These are phyloP conservation scores for Wickerhamiella slavikovae DNA, from an alignment of 805 yeast genomes.

Conservation along the genomic window DNA sequence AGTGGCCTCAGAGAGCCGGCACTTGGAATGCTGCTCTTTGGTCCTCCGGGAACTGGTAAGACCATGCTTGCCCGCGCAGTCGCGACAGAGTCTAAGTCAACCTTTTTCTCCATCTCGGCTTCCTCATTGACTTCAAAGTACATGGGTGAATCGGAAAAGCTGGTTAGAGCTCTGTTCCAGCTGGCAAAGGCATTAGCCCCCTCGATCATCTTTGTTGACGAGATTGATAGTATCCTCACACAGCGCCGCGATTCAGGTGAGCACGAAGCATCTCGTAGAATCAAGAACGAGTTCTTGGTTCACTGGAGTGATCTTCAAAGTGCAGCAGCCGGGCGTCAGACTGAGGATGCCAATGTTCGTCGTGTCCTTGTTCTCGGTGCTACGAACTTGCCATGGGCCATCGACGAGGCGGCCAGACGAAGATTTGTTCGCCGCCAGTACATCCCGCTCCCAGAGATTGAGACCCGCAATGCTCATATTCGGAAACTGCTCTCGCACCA, in stretches of 20 bases:
- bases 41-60: slow-evolving; percentile 98
- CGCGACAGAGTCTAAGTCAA: slow-evolving; percentile 83
- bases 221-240: slow-evolving; percentile 77
- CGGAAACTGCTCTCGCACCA: slow-evolving; percentile 47
- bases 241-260: slow-evolving; percentile 59
- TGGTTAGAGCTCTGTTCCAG: slow-evolving; percentile 72
- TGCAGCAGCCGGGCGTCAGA: slow-evolving; percentile 61
- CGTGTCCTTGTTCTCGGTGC: slow-evolving; percentile 86
- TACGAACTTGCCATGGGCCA: slow-evolving; percentile 91
- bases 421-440: slow-evolving; percentile 81
- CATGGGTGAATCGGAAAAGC: slow-evolving; percentile 83
- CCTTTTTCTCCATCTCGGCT: slow-evolving; percentile 80
- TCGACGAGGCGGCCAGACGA: slow-evolving; percentile 87
- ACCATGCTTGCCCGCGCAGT: slow-evolving; percentile 95
- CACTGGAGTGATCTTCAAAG: slow-evolving; percentile 88
- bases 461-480: slow-evolving; percentile 57
- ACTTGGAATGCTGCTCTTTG: slow-evolving; percentile 86
- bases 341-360: slow-evolving; percentile 25
- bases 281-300: slow-evolving; percentile 79
- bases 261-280: slow-evolving; percentile 73
- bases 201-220: slow-evolving; percentile 85
- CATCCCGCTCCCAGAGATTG: slow-evolving; percentile 81
- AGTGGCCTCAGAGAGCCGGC: slow-evolving; percentile 86
- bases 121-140: slow-evolving; percentile 67
- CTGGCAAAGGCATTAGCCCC: slow-evolving; percentile 77